Evolutionary conservation across 1,139 yeast genomes (phyloP), one percentile per base, ranked within the genome.

Genomic region (Lodderomyces jiufengensis): DNA sequence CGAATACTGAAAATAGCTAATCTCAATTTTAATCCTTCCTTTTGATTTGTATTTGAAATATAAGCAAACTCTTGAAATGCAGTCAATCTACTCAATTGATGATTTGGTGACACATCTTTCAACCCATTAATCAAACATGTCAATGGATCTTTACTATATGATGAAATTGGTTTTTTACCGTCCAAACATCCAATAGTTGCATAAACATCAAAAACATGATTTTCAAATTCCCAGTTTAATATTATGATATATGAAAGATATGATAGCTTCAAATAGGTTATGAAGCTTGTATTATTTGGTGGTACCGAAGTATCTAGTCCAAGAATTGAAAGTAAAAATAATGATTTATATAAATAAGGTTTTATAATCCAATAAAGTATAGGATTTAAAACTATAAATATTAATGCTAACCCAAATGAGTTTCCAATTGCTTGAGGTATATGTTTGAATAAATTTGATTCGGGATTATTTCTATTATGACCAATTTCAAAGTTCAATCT

Each of bases 101-200:
- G 66, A 12, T 67, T 64, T 0, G 66, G 61, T 14, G 61, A 63
- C 8, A 58, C 54, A 40, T 69, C 69, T 30, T 74, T 69, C 44
- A 90, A 67, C 0, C 97, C 97, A 3, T 83, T 70, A 9, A 88
- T 59, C 35, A 90, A 64, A 2, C 95, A 82, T 33, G 76, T 80
- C 38, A 85, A 72, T 3, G 90, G 92, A 43, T 84, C 87, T 0
- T 80, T 60, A 12, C 92, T 78, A 33, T 77, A 68, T 5, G 79
- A 66, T 29, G 92, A 80, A 22, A 88, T 70, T 14, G 85, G 78
- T 40, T 77, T 78, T 18, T 81, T 80, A 24, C 86, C 78, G 49
- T 84, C 87, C 34, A 84, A 58, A 46, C 97, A 92, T 0, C 97
- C 96, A 42, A 85, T 73, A 7, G 88, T 73, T 52, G 90, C 73